phyloP scores from a whole-genome alignment of 1,284 basidiomycete genomes.

The Jaminaea rosea region DNA sequence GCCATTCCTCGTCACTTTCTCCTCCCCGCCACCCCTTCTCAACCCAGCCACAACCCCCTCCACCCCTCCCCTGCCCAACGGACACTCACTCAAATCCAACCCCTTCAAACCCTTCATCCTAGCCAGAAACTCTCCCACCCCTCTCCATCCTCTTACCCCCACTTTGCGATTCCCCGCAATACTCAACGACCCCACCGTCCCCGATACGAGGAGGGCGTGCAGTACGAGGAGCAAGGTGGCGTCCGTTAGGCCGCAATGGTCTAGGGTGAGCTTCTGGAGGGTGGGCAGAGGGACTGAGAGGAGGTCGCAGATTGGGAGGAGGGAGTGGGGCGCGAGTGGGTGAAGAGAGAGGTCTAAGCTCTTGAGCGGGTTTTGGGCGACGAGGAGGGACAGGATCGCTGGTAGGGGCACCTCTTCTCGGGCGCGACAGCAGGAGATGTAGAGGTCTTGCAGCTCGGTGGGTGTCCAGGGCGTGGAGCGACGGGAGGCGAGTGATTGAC shows the following conservation, averaged over 20 bases:
- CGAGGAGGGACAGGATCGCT: background rate
- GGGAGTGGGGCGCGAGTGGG: slow-evolving; percentile 25
- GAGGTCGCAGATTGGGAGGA: slow-evolving; percentile 40
- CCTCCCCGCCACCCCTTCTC: background rate
- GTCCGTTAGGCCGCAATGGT: slow-evolving; percentile 38
- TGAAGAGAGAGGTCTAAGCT: slow-evolving; percentile 36
- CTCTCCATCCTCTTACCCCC: slow-evolving; percentile 66
- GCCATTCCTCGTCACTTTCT: background rate
- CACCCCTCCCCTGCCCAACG: too few species aligned
- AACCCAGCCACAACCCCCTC: too few species aligned
- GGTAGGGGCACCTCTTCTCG: slow-evolving; percentile 42
- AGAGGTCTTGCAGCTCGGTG: slow-evolving; percentile 37
- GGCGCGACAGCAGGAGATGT: slow-evolving; percentile 42
- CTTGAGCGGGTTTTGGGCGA: slow-evolving; percentile 19
- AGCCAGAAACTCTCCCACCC: slow-evolving; percentile 68
- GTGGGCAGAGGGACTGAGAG: slow-evolving; percentile 42
- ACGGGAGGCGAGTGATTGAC: slow-evolving; percentile 19
- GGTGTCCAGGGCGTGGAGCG: slow-evolving; percentile 27
- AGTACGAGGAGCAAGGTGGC: slow-evolving; percentile 75
- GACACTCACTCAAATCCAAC: slow-evolving; percentile 79
- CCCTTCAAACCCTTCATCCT: slow-evolving; percentile 69
- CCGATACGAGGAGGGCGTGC: slow-evolving; percentile 77
- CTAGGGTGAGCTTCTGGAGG: slow-evolving; percentile 35
- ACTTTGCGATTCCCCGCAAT: slow-evolving; percentile 77
- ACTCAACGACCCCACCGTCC: slow-evolving; percentile 70